Conservation (phyloP, 179 eudicot species). For the Corrigiola litoralis region DNA sequence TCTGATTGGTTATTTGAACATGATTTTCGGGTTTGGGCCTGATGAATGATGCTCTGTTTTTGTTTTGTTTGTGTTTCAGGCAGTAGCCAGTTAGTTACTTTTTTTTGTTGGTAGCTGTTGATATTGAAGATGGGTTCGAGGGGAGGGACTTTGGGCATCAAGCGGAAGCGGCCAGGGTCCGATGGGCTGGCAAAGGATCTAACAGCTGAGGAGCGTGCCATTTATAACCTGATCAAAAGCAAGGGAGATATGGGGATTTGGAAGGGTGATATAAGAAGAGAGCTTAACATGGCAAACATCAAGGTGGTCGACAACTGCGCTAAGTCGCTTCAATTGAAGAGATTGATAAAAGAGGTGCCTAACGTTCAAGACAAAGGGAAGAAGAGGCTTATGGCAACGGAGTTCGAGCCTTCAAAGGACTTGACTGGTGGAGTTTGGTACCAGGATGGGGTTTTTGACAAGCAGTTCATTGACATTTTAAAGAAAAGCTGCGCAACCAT, state of each 20-base stretch:
- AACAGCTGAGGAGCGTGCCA: conserved; percentile 26
- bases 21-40: too few species aligned
- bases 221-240: conserved; percentile 39
- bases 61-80: too few species aligned
- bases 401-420: conserved; percentile 58
- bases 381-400: conserved; percentile 55
- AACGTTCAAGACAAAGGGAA: conserved; percentile 44
- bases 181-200: conserved; percentile 11
- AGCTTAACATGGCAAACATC: conserved; percentile 1
- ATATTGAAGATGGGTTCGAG: conserved; percentile 22
- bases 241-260: conserved; percentile 51
- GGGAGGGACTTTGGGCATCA: conserved; percentile 15
- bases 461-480: conserved; percentile 27
- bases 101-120: too few species aligned
- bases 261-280: conserved; percentile 36
- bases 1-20: too few species aligned
- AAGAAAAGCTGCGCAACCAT: conserved; percentile 19
- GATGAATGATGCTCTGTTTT: too few species aligned
- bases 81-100: too few species aligned
- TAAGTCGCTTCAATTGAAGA: conserved; percentile 35
- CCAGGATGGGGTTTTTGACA: conserved; percentile 51
- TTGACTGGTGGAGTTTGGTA: conserved; percentile 80
- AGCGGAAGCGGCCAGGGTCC: conserved; percentile 43
- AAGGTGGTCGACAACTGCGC: conserved; percentile 29
- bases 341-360: conserved; percentile 54